Evolutionary conservation across 495 filamentous ascomycete genomes (phyloP).

Genomic region (Aspergillus kassunensis): DNA sequence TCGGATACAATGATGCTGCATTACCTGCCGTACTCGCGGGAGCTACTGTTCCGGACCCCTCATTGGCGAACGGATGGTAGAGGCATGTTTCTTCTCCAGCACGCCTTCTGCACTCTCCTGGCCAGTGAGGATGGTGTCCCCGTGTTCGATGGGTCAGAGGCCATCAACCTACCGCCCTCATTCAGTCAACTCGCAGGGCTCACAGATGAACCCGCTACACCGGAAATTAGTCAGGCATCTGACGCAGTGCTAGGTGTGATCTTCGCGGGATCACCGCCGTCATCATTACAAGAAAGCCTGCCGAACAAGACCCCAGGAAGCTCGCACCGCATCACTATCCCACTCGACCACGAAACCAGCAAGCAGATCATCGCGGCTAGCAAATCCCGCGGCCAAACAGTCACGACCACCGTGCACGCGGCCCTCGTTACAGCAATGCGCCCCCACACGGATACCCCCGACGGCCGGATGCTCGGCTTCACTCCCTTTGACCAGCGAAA

Average conservation of each 20-base stretch:
- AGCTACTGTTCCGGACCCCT: conserved; percentile 13
- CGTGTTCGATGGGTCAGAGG: not conserved
- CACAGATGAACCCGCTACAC: not conserved
- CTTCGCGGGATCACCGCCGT: not conserved
- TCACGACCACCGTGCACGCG: conserved; percentile 19
- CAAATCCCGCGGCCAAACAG: conserved; percentile 5
- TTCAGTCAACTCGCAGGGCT: not conserved
- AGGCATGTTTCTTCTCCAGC: conserved; percentile 12
- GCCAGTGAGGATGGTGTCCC: not conserved
- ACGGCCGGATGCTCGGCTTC: conserved; percentile 13
- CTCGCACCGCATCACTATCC: not conserved
- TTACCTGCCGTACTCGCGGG: conserved; percentile 15
- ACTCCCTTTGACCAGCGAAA: conserved; percentile 18
- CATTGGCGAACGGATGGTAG: conserved; percentile 17
- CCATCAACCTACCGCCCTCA: not conserved
- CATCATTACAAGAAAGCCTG: not conserved
- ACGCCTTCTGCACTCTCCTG: not conserved
- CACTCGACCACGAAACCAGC: not conserved
- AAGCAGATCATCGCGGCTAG: conserved; percentile 5
- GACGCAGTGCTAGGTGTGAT: not conserved
- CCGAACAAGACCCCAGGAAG: not conserved
- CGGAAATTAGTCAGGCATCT: not conserved
- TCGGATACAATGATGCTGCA: not conserved
- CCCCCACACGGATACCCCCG: not conserved
- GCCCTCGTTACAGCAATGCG: conserved; percentile 17